A percentile compares a stretch with the other conserved stretches of the same genome.
phyloP scores from a whole-genome alignment of 129 eudicot genomes.

The Chrysanthemum lavandulifolium region DNA sequence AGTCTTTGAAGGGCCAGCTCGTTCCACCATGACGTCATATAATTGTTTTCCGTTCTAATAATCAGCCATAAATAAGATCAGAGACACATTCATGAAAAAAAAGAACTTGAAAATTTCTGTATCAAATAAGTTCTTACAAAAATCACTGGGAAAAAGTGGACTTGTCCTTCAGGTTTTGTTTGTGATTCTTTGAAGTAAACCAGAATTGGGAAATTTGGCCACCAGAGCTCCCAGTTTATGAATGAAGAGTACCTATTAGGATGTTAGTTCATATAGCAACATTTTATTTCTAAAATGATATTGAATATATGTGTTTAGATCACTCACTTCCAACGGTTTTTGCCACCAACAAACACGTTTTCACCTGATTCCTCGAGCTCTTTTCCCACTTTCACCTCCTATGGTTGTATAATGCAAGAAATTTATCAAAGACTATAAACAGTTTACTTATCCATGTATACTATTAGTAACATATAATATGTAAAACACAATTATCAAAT shows the following conservation, averaged over 20 bases:
- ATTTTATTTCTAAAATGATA: neutral
- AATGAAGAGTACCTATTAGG: slow-evolving; percentile 76
- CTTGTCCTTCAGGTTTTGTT: slow-evolving; percentile 94
- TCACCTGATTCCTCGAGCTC: slow-evolving; percentile 89
- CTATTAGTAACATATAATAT: too few species aligned
- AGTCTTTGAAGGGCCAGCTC: slow-evolving; percentile 92
- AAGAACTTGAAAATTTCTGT: neutral
- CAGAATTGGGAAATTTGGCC: slow-evolving; percentile 93
- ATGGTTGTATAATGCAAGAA: slow-evolving; percentile 24
- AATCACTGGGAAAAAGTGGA: slow-evolving; percentile 87
- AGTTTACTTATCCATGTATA: neutral
- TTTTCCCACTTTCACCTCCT: slow-evolving; percentile 91
- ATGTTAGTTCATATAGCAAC: slow-evolving; percentile 6
- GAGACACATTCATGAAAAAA: neutral
- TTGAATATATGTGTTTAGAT: neutral
- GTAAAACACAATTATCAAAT: too few species aligned
- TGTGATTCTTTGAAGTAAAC: slow-evolving; percentile 94
- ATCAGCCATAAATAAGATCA: slow-evolving; percentile 9
- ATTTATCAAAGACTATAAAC: neutral
- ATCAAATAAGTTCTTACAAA: slow-evolving; percentile 54
- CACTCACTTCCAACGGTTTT: slow-evolving; percentile 99
- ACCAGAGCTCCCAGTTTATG: slow-evolving; percentile 99
- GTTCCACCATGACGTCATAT: slow-evolving; percentile 87
- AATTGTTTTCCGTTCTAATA: slow-evolving; percentile 86
- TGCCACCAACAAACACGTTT: slow-evolving; percentile 95